phyloP scores from a whole-genome alignment of 495 filamentous ascomycete species.

The Aspergillus indologenus region DNA sequence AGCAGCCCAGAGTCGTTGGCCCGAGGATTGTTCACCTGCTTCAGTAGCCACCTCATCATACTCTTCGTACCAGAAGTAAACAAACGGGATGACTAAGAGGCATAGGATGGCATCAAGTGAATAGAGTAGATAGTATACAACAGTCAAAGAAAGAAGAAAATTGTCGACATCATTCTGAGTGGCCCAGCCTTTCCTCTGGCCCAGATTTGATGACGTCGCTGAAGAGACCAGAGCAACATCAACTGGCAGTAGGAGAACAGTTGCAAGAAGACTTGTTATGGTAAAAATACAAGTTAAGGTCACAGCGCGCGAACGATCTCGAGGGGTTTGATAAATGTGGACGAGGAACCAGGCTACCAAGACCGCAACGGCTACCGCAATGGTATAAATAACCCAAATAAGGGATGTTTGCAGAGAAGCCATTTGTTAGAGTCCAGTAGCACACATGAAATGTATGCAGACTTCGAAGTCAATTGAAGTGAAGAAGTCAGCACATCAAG shows the following conservation, averaged over 20 bases:
- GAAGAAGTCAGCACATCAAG: background rate
- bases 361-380: constrained; percentile 68
- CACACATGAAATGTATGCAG: constrained; percentile 16
- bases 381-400: constrained; percentile 89
- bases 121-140: constrained; percentile 92
- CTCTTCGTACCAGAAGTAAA: constrained; percentile 98
- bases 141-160: constrained; percentile 74
- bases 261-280: constrained; percentile 82
- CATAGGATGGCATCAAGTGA: constrained; percentile 89
- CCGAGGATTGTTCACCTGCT: constrained; percentile 67
- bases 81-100: constrained; percentile 85
- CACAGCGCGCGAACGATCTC: constrained; percentile 77
- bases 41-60: constrained; percentile 83
- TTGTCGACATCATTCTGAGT: constrained; percentile 69
- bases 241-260: constrained; percentile 86
- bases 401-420: constrained; percentile 76
- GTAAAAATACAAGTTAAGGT: constrained; percentile 81
- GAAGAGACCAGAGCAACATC: constrained; percentile 93
- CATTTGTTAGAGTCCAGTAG: constrained; percentile 39
- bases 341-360: constrained; percentile 76
- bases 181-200: constrained; percentile 92
- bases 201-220: constrained; percentile 70
- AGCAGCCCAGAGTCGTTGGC: constrained; percentile 70
- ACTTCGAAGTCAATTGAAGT: background rate
- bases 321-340: constrained; percentile 80